Evolutionary conservation across 2,329 filamentous ascomycete species (phyloP).

Genomic region (Ilyonectria mors-panacis): DNA sequence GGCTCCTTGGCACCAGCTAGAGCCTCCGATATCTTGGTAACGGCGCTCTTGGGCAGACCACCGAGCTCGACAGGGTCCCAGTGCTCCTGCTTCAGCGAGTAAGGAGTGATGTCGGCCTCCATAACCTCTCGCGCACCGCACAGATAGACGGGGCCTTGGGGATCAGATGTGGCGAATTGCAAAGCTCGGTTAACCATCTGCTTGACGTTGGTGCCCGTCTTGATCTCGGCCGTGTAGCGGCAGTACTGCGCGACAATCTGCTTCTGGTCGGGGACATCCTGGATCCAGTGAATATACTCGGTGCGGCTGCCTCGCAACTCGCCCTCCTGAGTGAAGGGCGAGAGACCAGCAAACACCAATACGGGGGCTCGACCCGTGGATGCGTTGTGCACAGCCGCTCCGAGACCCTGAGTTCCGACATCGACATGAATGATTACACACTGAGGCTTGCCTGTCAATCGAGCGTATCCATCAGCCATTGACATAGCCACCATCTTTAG

Average conservation of each 20-base stretch:
- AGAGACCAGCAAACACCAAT: conserved; percentile 83
- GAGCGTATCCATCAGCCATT: conserved; percentile 86
- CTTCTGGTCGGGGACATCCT: conserved; percentile 87
- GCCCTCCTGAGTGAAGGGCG: conserved; percentile 82
- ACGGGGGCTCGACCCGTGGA: conserved; percentile 82
- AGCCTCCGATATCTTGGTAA: conserved; percentile 73
- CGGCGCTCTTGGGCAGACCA: conserved; percentile 67
- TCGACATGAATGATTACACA: conserved; percentile 87
- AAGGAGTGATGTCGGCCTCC: conserved; percentile 86
- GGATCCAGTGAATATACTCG: conserved; percentile 90
- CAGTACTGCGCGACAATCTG: conserved; percentile 89
- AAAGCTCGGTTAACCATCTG: conserved; percentile 90
- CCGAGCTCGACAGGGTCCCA: conserved; percentile 82
- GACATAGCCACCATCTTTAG: conserved; percentile 85
- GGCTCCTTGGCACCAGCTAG: conserved; percentile 76
- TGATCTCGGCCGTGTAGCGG: conserved; percentile 85
- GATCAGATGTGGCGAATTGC: conserved; percentile 84
- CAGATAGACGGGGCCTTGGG: conserved; percentile 85
- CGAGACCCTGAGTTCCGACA: conserved; percentile 85
- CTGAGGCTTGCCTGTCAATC: conserved; percentile 80
- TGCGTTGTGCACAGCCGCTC: conserved; percentile 84
- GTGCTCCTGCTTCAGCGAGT: conserved; percentile 75
- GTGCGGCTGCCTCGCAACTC: conserved; percentile 84
- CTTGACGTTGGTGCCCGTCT: conserved; percentile 87
- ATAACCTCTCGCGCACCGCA: conserved; percentile 85